Base-by-base conservation (phyloP, 805 yeast species). In the Candida ovalis region DNA sequence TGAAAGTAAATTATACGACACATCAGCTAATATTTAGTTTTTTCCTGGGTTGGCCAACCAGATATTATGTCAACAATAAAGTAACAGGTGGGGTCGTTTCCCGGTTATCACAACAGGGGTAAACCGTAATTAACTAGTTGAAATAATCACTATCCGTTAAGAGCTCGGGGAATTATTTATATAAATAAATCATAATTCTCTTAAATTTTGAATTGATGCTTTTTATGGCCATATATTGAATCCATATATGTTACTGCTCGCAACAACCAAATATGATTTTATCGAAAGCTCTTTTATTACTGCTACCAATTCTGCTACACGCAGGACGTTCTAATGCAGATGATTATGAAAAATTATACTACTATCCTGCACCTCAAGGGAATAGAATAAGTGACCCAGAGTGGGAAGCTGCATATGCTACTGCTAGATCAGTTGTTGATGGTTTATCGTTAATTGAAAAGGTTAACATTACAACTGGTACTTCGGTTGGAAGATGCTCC, bases 401-500 rank as follows among this genome's bases (percentile, higher is more conserved):
- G 17, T 82, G 87, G 88, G 76, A 71, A 50, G 71, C 69, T 15
- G 86, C 86, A 1, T 80, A 73, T 58, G 74, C 71, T 17, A 75
- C 75, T 46, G 86, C 86, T 2, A 66, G 78, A 50, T 75, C 71
- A 47, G 59, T 81, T 27, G 84, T 81, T 17, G 75, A 75, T 46
- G 76, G 75, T 51, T 75, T 82, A 79, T 70, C 84, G 3, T 72
- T 76, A 35, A 64, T 73, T 17, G 87, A 82, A 58, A 81, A 80
- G 54, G 84, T 79, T 24, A 81, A 81, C 58, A 62, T 81, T 43
- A 81, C 86, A 6, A 77, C 84, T 3, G 86, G 86, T 22, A 22
- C 42, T 6, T 23, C 44, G 12, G 24, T 17, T 8, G 43, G 36
- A n/a, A 51, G 57, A 0, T 48, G 54, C 32, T 44, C 52, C 17